Percentiles rank a stretch among this genome's conserved stretches.
These are phyloP conservation scores for Penicillium aurantiogriseum DNA, from an alignment of 2,329 filamentous ascomycete species.

Conservation along the genomic window DNA sequence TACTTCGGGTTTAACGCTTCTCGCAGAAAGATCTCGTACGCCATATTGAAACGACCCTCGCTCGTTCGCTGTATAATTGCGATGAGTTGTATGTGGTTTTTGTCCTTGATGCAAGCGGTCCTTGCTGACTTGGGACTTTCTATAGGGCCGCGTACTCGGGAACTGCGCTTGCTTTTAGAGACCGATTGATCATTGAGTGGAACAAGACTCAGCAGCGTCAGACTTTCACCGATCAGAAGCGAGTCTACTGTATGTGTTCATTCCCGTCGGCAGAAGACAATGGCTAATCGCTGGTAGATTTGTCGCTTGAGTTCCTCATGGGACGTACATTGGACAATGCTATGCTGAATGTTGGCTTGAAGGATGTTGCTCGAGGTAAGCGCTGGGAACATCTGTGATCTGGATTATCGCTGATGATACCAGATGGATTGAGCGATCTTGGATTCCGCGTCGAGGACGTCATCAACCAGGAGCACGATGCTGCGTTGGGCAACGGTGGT, in stretches of 20 bases:
- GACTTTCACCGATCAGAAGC: constrained; percentile 85
- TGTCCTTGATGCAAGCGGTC: not conserved
- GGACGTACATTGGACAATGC: constrained; percentile 95
- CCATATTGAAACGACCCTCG: constrained; percentile 94
- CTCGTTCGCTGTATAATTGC: constrained; percentile 96
- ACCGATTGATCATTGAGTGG: constrained; percentile 92
- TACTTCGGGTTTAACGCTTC: constrained; percentile 2
- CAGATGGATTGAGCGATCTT: constrained; percentile 81
- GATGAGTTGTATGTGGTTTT: constrained; percentile 64
- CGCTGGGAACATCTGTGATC: constrained; percentile 5
- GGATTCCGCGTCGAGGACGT: constrained; percentile 97
- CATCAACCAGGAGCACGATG: constrained; percentile 91
- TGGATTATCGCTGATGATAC: constrained; percentile 20
- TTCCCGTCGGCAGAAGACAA: not conserved
- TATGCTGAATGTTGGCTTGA: constrained; percentile 92
- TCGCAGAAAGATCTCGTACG: constrained; percentile 75
- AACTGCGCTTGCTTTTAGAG: constrained; percentile 85
- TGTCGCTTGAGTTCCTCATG: constrained; percentile 98
- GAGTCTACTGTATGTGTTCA: constrained; percentile 73
- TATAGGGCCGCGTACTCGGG: constrained; percentile 79
- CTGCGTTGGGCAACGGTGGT: constrained; percentile 92
- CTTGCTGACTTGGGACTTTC: not conserved
- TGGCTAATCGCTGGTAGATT: constrained; percentile 52
- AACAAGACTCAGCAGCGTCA: constrained; percentile 97
- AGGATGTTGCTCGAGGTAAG: constrained; percentile 76